Evolutionary conservation across 768 basidiomycete genomes (phyloP), one percentile per base, ranked within the genome.

Genomic region (Lyophyllum decastes): DNA sequence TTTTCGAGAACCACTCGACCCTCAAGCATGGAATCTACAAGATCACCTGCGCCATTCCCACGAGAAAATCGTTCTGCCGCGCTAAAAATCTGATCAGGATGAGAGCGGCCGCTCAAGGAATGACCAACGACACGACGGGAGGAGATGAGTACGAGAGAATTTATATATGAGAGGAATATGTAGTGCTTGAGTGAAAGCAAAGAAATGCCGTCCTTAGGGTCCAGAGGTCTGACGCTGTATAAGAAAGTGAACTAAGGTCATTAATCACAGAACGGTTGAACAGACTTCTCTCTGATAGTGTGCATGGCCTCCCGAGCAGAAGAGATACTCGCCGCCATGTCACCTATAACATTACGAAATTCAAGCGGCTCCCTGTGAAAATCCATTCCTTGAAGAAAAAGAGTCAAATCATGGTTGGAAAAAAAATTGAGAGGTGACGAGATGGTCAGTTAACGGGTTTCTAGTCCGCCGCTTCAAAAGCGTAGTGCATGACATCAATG

Each of bases 111-210:
- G 27, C 71, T 68, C 8, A 93, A 75, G 1, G 86, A 78, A 64
- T 90, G 82, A 0, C 92, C 92, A 7, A 87, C 70, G 1, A 82
- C 79, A 25, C 89, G 86, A 19, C 87, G 86, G n/a, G 89, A 78
- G 26, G 84, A 77, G 49, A 96, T 72, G 43, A 96, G 82, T 30
- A 86, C 79, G 38, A 97, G 78, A 14, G 92, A 88, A 56, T 94
- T 94, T 10, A 97, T 76, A 70, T 97, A 96, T 1, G 88, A 88
- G 2, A 98, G 73, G 58, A 97, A 80, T 21, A 91, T 71, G 53
- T 94, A 85, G 63, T 95, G 89, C 73, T 97, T 95, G 49, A 95
- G 74, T 11, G 92, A 90, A 22, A 99, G 79, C 4, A 99, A 79
- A 0, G 97, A 98, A 59, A 99, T 93, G 38, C 97, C 97, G 27